Percentiles rank a stretch among this genome's conserved stretches.
Evolutionary conservation across 2,329 filamentous ascomycete species (phyloP).

Genomic region (Dactylella cylindrospora): DNA sequence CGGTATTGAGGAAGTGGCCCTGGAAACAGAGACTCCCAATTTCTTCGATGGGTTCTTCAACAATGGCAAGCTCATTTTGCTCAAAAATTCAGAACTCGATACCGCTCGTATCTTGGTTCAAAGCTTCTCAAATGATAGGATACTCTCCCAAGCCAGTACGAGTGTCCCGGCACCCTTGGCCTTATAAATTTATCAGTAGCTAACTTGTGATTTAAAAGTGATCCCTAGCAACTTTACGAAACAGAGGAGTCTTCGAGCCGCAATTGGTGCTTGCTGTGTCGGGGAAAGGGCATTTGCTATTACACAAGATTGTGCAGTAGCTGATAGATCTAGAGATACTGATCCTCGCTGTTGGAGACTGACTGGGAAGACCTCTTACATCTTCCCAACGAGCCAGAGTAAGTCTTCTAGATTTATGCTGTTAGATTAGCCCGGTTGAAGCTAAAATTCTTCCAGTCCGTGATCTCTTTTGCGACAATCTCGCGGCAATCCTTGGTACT

Average conservation of each 20-base stretch:
- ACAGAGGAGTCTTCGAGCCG: slow-evolving; percentile 22
- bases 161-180: neutral
- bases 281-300: slow-evolving; percentile 28
- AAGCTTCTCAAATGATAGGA: slow-evolving; percentile 29
- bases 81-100: slow-evolving; percentile 34
- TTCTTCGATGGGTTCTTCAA: slow-evolving; percentile 37
- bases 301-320: slow-evolving; percentile 26
- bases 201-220: slow-evolving; percentile 6
- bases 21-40: slow-evolving; percentile 21
- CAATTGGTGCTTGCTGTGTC: slow-evolving; percentile 32
- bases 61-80: slow-evolving; percentile 19
- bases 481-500: slow-evolving; percentile 5
- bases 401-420: neutral
- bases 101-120: slow-evolving; percentile 20
- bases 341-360: slow-evolving; percentile 30
- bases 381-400: slow-evolving; percentile 32
- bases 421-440: neutral
- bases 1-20: slow-evolving; percentile 12
- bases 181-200: neutral
- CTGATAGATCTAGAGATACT: slow-evolving; percentile 20
- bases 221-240: slow-evolving; percentile 24
- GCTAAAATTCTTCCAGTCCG: slow-evolving; percentile 8
- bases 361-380: slow-evolving; percentile 19
- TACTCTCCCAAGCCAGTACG: slow-evolving; percentile 37
- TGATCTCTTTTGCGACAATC: slow-evolving; percentile 26